Evolutionary conservation across 768 basidiomycete genomes (phyloP).

Genomic region (Lentinula guzmanii): DNA sequence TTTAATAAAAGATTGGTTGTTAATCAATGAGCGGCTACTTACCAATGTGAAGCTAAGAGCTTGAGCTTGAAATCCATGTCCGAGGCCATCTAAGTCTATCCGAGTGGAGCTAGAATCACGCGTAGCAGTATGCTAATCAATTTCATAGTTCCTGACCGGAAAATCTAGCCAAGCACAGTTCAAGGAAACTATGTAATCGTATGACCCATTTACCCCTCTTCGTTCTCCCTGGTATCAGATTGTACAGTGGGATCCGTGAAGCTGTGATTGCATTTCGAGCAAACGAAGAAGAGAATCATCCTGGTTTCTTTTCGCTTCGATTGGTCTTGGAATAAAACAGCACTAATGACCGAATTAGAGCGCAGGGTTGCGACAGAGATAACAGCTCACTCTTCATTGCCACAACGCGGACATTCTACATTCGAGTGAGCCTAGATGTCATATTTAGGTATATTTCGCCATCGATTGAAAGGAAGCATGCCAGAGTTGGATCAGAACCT

Average conservation of each 20-base stretch:
- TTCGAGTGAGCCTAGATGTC: conserved; percentile 70
- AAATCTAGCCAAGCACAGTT: background rate
- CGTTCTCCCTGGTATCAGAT: conserved; percentile 22
- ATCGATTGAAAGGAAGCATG: conserved; percentile 21
- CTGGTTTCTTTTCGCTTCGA: conserved; percentile 94
- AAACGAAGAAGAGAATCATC: conserved; percentile 92
- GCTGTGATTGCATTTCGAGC: conserved; percentile 72
- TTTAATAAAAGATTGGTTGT: background rate
- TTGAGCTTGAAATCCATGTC: too few species aligned
- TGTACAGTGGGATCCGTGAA: conserved; percentile 67
- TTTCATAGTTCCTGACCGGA: background rate
- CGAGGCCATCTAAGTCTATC: too few species aligned
- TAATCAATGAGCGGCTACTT: too few species aligned
- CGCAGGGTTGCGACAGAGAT: background rate
- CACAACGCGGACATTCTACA: conserved; percentile 78
- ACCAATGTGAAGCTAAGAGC: too few species aligned
- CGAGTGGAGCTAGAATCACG: background rate
- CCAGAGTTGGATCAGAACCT: conserved; percentile 85
- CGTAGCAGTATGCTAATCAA: background rate
- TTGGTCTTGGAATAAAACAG: conserved; percentile 95
- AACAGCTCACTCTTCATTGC: conserved; percentile 67
- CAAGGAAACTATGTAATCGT: background rate
- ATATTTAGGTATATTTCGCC: background rate
- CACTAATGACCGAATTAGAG: conserved; percentile 37
- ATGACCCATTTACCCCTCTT: background rate